phyloP scores from a whole-genome alignment of 108 stramenopile species.

The Parietichytrium sp. region DNA sequence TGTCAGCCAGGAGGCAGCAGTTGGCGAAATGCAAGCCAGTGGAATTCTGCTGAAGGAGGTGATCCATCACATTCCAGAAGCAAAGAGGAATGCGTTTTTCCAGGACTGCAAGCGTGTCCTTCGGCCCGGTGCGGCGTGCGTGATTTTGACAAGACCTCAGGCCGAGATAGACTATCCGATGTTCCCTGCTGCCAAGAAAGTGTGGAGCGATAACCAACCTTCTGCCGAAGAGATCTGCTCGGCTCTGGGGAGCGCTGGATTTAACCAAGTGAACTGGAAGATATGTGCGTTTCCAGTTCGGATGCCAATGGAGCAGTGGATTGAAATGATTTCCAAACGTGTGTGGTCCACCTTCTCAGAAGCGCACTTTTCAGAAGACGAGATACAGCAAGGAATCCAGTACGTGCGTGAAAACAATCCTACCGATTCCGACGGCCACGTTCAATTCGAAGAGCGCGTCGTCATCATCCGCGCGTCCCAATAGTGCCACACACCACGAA shows the following conservation, averaged over 20 bases:
- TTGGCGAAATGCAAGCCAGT: too few relatives aligned
- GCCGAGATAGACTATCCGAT: neutral
- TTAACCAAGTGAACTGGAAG: neutral
- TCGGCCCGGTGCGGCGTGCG: neutral
- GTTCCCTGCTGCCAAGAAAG: neutral
- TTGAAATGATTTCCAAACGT: neutral
- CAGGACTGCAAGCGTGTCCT: neutral
- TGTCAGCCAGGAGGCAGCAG: neutral
- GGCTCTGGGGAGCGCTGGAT: neutral
- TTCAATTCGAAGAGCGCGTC: neutral
- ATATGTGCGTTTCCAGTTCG: neutral
- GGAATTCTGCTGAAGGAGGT: neutral
- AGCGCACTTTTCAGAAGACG: neutral
- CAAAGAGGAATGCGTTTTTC: neutral
- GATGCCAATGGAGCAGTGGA: neutral
- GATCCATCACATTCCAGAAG: neutral
- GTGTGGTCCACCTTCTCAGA: constrained; percentile 3
- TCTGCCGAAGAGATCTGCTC: neutral
- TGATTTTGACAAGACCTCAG: neutral
- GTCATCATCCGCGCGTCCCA: neutral
- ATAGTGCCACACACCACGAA: too few relatives aligned
- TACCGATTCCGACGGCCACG: neutral
- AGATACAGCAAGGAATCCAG: neutral
- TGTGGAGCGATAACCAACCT: neutral
- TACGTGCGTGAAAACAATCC: neutral